Base-by-base conservation (phyloP, 306 rosid genomes). In the Ormosia semicastrata region DNA sequence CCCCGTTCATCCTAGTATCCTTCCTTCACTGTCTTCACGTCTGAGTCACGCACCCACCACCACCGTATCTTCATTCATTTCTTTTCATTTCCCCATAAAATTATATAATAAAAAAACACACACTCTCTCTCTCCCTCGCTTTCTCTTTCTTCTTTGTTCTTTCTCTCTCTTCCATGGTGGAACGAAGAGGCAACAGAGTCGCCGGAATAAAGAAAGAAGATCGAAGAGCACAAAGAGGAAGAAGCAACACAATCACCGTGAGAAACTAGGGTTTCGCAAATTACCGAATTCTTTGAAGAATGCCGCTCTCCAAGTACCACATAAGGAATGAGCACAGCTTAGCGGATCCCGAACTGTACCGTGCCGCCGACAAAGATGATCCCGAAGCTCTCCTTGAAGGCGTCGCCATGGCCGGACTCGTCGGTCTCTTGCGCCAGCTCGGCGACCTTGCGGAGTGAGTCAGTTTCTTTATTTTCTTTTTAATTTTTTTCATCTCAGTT, bases 381-480 rank as follows among this genome's bases (percentile, higher is more conserved):
- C 97, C 98, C 0, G 99, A 96, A 83, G 98, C 97, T 49, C 91
- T 96, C 9, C 76, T 96, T 17, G 99, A 96, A 88, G 99, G 92
- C 59, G 94, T 96, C 50, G 94, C 99, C 80, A 96, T 96, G 98
- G 97, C 97, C 7, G 99, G 97, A 14, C 97, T 96, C 47, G 98
- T 93, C 6, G 99, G 99, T 7, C 97, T 96, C 74, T 63, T 96
- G 78, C 98, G 99, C 59, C 99, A 96, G 92, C 98, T 96, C 77
- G 99, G 99, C 13, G 98, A 96, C 94, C 97, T 96, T 76, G 98
- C 98, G 2, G 97, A 96, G 97, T 92, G 69, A 88, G 94, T 77
- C 7, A 73, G 81, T 57, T 72, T 71, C 53, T 50, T 17, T 44
- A n/a, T 56, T 52, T 57, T 17, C 41, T 11, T 62, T 50, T 57